Conservation (phyloP, 305 asterid genomes). For the Stenogyne calaminthoides region DNA sequence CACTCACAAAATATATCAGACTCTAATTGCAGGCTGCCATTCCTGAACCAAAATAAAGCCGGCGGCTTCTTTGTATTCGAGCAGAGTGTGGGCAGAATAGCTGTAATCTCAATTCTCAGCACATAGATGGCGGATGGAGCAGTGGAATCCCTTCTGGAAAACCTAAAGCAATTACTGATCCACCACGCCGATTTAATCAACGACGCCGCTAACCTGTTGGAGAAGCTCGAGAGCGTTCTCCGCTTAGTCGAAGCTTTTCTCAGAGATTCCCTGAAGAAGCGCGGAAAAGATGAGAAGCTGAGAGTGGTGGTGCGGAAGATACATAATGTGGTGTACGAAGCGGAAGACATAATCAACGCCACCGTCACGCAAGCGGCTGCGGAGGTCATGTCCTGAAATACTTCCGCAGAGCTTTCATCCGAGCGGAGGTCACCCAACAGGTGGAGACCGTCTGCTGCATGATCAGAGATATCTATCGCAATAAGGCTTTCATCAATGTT, state of each 20-base stretch:
- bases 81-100: no score
- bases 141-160: neutral
- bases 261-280: conserved; percentile 34
- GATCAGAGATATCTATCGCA: conserved; percentile 27
- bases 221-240: conserved; percentile 29
- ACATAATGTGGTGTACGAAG: conserved; percentile 40
- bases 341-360: conserved; percentile 39
- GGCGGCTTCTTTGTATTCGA: no score
- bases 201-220: neutral
- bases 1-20: no score
- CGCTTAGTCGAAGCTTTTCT: conserved; percentile 40
- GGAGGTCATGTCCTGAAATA: conserved; percentile 22
- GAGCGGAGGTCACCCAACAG: conserved; percentile 15
- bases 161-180: neutral
- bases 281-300: conserved; percentile 27
- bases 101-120: no score
- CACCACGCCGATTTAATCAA: neutral
- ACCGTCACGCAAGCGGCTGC: conserved; percentile 34
- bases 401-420: conserved; percentile 15
- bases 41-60: no score
- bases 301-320: conserved; percentile 33
- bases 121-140: neutral
- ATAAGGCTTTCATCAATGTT: conserved; percentile 8
- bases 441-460: conserved; percentile 19
- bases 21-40: no score